phyloP scores from a whole-genome alignment of 495 filamentous ascomycete genomes.

The Penicillium manginii region DNA sequence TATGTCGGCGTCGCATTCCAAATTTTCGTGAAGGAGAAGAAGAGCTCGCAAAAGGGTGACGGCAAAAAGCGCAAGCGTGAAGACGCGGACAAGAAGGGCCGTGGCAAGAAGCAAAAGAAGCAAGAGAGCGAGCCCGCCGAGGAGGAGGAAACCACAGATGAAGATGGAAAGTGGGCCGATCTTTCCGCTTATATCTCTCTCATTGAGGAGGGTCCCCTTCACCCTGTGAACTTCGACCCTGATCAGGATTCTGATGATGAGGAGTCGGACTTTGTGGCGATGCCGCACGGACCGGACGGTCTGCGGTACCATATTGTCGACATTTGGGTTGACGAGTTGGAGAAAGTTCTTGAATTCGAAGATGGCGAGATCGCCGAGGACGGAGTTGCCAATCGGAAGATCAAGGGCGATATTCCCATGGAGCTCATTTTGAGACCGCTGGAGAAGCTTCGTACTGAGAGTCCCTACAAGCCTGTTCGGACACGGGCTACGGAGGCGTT shows the following conservation, averaged over 20 bases:
- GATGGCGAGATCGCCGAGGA: slow-evolving; percentile 37
- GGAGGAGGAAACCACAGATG: slow-evolving; percentile 29
- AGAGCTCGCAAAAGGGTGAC: slow-evolving; percentile 13
- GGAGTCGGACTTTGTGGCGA: slow-evolving; percentile 38
- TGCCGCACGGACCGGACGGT: slow-evolving; percentile 69
- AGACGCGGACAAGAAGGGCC: slow-evolving; percentile 35
- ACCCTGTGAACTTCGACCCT: slow-evolving; percentile 48
- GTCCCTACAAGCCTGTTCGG: slow-evolving; percentile 72
- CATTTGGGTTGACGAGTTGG: slow-evolving; percentile 86
- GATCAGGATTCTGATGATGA: slow-evolving; percentile 36
- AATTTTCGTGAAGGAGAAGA: slow-evolving; percentile 41
- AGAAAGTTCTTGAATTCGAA: slow-evolving; percentile 64
- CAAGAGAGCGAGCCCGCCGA: slow-evolving; percentile 19
- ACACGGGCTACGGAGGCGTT: slow-evolving; percentile 71
- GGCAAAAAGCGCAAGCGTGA: slow-evolving; percentile 37
- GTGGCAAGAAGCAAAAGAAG: slow-evolving; percentile 49
- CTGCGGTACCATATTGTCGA: slow-evolving; percentile 87
- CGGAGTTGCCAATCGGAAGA: slow-evolving; percentile 33
- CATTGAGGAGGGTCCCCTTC: slow-evolving; percentile 47
- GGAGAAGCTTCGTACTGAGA: slow-evolving; percentile 56
- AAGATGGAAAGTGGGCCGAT: slow-evolving; percentile 44
- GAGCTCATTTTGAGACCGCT: slow-evolving; percentile 63
- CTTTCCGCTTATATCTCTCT: slow-evolving; percentile 47
- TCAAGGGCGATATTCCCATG: slow-evolving; percentile 46
- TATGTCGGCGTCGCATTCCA: slow-evolving; percentile 71